Conservation (phyloP, 2,329 filamentous ascomycete genomes). For the Lasiodiplodia sp. region DNA sequence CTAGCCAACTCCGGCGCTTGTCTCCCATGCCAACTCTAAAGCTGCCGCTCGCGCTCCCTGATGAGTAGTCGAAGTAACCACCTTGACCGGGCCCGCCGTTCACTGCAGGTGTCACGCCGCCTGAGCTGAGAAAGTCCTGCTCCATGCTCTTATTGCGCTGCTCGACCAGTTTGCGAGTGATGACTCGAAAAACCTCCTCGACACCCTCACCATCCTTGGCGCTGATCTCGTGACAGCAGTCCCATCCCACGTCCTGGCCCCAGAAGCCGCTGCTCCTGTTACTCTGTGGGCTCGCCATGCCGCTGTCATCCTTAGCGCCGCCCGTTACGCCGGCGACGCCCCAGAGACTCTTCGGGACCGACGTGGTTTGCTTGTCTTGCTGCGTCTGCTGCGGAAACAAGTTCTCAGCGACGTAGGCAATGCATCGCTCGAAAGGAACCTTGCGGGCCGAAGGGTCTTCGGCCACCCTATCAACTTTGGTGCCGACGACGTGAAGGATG, state of each 20-base stretch:
- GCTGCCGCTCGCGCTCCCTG: slow-evolving; percentile 61
- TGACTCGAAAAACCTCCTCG: slow-evolving; percentile 92
- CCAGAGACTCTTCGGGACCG: slow-evolving; percentile 35
- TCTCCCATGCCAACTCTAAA: slow-evolving; percentile 66
- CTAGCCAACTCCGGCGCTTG: slow-evolving; percentile 72
- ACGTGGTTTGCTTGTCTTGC: slow-evolving; percentile 32
- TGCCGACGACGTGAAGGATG: slow-evolving; percentile 93
- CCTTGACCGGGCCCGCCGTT: slow-evolving; percentile 43
- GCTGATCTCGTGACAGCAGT: slow-evolving; percentile 95
- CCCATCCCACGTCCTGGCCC: slow-evolving; percentile 94
- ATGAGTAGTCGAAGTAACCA: slow-evolving; percentile 58
- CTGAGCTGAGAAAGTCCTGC: slow-evolving; percentile 55
- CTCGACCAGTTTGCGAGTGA: slow-evolving; percentile 84
- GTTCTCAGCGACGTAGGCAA: slow-evolving; percentile 88
- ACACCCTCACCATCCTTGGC: slow-evolving; percentile 95
- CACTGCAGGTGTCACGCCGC: slow-evolving; percentile 54
- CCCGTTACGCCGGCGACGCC: slow-evolving; percentile 38
- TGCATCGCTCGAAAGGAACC: slow-evolving; percentile 93
- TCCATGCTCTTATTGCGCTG: slow-evolving; percentile 66
- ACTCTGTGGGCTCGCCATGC: slow-evolving; percentile 55
- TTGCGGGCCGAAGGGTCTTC: slow-evolving; percentile 79
- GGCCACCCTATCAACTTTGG: slow-evolving; percentile 78
- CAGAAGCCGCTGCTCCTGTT: slow-evolving; percentile 76
- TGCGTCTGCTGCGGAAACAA: slow-evolving; percentile 61
- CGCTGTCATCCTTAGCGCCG: slow-evolving; percentile 46